Evolutionary conservation across 306 rosid genomes (phyloP), one percentile per base, ranked within the genome.

Genomic region (Cucurbita moschata): DNA sequence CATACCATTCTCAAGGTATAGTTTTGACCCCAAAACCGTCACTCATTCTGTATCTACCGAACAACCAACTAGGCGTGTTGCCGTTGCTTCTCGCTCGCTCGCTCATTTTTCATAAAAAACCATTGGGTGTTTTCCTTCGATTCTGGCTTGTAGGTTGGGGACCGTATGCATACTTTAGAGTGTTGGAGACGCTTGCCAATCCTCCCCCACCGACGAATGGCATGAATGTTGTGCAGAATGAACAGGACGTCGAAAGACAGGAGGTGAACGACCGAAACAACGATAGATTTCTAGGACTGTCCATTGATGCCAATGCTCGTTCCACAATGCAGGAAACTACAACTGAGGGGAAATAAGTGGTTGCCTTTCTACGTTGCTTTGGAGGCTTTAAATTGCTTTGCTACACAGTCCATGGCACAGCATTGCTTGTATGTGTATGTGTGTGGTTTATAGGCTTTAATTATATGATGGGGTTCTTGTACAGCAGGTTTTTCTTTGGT

Each of bases 1-100:
- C 97, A 26, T 85, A 92, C 85, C 92, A 88, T 66, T 69, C 73
- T 26, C 81, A 92, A 87, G 96, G 97, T 92, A 88, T 47, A 6
- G 8, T 18, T 61, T n/a, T 37, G 74, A 69, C 9, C 40, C 21
- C 65, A 30, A 13, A 16, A 55, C 35, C 30, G 4, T 8, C 0
- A n/a, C n/a, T 42, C n/a, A 64, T 64, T 42, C 8, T 64, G 6
- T 46, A 10, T 66, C 54, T 5, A 9, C 5, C 14, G 38, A 66
- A 66, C 40, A 47, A n/a, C 6, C 11, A 67, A 67, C 39, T 8
- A 35, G 21, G 8, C 9, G 15, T 13, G 15, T 51, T 16, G 9
- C 1, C 7, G 4, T 14, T 51, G 14, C 30, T 55, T 18, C 44
- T 50, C 3, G 37, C 44, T 50, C 3, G 16, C 55, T 10, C 1